phyloP scores from a whole-genome alignment of 768 basidiomycete species.

The Pleurotus salmoneostramineus region DNA sequence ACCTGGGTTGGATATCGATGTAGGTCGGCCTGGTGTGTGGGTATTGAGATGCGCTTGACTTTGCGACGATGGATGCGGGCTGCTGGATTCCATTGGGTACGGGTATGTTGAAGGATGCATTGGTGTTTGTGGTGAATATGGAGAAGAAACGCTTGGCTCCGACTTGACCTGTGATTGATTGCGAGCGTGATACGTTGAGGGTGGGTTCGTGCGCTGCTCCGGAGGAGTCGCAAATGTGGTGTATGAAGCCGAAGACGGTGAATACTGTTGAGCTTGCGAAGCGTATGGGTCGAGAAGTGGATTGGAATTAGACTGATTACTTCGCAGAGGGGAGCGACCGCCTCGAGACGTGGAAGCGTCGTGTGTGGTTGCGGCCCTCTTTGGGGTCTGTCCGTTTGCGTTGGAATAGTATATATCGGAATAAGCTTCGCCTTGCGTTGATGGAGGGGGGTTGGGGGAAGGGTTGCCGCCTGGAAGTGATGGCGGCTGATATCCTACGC shows the following conservation, averaged over 20 bases:
- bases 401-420: slow-evolving; percentile 60
- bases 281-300: slow-evolving; percentile 69
- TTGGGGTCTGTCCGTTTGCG: slow-evolving; percentile 42
- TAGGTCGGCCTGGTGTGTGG: slow-evolving; percentile 44
- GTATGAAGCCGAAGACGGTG: slow-evolving; percentile 52
- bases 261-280: slow-evolving; percentile 59
- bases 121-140: slow-evolving; percentile 54
- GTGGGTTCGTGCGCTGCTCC: slow-evolving; percentile 32
- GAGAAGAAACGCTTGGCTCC: slow-evolving; percentile 46
- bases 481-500: slow-evolving; percentile 55
- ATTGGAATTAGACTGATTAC: slow-evolving; percentile 41
- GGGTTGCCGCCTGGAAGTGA: slow-evolving; percentile 32
- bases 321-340: slow-evolving; percentile 61
- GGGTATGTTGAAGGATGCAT: slow-evolving; percentile 31
- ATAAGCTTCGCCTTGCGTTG: slow-evolving; percentile 41
- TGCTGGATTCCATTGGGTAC: slow-evolving; percentile 64
- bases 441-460: slow-evolving; percentile 28
- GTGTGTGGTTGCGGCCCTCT: slow-evolving; percentile 51
- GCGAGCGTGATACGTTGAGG: slow-evolving; percentile 47
- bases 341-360: slow-evolving; percentile 47
- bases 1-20: slow-evolving; percentile 63
- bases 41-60: slow-evolving; percentile 49
- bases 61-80: slow-evolving; percentile 53
- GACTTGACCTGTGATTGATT: slow-evolving; percentile 53
- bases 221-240: slow-evolving; percentile 36